Conservation (phyloP, 345 rosid genomes). For the Acer yangbiense region DNA sequence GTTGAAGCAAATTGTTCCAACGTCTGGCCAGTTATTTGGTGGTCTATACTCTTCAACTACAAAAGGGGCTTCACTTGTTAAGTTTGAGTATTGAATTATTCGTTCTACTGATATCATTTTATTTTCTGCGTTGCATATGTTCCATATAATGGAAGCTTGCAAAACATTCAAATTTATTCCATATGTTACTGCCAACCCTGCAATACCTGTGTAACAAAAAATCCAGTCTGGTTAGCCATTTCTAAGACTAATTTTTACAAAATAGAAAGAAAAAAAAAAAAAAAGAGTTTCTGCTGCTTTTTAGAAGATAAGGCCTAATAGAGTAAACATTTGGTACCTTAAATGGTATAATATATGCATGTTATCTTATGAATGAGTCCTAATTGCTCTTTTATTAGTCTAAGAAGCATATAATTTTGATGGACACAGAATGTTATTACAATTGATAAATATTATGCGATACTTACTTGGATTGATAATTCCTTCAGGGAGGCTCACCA, state of each 20-base stretch:
- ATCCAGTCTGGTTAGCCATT: not conserved
- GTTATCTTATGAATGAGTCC: too few relatives aligned
- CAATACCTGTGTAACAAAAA: slow-evolving; percentile 59
- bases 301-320: not conserved
- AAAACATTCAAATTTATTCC: slow-evolving; percentile 83
- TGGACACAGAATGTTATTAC: not conserved
- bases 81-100: slow-evolving; percentile 78
- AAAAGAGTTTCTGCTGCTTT: not conserved
- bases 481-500: slow-evolving; percentile 93
- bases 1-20: slow-evolving; percentile 72
- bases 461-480: slow-evolving; percentile 87
- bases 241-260: not conserved
- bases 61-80: slow-evolving; percentile 76
- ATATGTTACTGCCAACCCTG: slow-evolving; percentile 91
- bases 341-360: not conserved
- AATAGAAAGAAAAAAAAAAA: not conserved
- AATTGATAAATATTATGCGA: not conserved
- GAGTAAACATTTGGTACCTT: not conserved
- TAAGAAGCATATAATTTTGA: not conserved
- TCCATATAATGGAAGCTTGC: slow-evolving; percentile 90
- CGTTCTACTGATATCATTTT: slow-evolving; percentile 94
- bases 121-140: slow-evolving; percentile 88
- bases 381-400: too few relatives aligned
- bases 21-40: slow-evolving; percentile 79
- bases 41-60: slow-evolving; percentile 61